Percentiles rank a stretch among this genome's conserved stretches.
Evolutionary conservation across 805 yeast genomes (phyloP).

Genomic region (Candida mattraensis): DNA sequence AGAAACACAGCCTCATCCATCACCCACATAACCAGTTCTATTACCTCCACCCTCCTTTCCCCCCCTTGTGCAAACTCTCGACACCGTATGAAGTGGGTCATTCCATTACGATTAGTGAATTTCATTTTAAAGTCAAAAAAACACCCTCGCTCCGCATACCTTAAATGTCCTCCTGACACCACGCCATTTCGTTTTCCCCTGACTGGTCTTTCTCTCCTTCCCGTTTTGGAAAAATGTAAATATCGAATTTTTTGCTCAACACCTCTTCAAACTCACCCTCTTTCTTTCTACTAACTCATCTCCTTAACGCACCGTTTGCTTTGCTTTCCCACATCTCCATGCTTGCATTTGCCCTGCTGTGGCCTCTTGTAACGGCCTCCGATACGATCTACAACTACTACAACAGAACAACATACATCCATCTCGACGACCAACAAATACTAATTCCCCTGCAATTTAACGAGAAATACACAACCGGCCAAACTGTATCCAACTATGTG

Average conservation of each 20-base stretch:
- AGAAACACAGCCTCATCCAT: too few relatives aligned
- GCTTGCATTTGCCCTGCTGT: constrained; percentile 5
- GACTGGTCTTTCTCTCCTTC: constrained; percentile 1
- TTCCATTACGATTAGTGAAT: too few relatives aligned
- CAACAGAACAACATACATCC: constrained; percentile 32
- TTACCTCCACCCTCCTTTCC: too few relatives aligned
- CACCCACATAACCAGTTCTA: too few relatives aligned
- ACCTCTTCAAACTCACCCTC: neutral
- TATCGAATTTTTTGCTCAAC: constrained; percentile 1
- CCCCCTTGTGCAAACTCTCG: too few relatives aligned
- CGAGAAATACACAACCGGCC: constrained; percentile 23
- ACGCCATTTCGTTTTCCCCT: too few relatives aligned
- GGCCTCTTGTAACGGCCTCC: constrained; percentile 1
- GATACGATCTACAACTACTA: constrained; percentile 33
- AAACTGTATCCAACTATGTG: constrained; percentile 12
- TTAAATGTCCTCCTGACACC: too few relatives aligned
- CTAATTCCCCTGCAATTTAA: constrained; percentile 31
- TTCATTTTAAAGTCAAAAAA: too few relatives aligned
- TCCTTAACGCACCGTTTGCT: too few relatives aligned
- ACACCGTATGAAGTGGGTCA: too few relatives aligned
- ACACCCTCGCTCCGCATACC: too few relatives aligned
- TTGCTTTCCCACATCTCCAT: constrained; percentile 5
- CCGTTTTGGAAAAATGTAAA: constrained; percentile 5
- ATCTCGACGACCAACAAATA: constrained; percentile 17
- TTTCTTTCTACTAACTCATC: neutral